Conservation (phyloP, 2,329 filamentous ascomycete genomes). For the Hymenoscyphus fraxineus region DNA sequence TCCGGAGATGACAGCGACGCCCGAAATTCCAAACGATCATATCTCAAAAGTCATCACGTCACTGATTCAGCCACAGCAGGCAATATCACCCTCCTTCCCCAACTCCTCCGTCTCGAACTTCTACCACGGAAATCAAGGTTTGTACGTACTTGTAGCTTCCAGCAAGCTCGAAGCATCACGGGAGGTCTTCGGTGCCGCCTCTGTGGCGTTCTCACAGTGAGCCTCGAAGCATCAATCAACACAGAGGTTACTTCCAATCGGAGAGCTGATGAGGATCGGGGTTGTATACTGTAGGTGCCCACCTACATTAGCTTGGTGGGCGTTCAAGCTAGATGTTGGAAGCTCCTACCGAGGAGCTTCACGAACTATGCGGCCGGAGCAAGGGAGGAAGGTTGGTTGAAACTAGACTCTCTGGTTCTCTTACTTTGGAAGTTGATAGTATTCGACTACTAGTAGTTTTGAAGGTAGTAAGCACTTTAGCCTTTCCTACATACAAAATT, state of each 20-base stretch:
- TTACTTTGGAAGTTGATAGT: background rate
- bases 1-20: too few relatives aligned
- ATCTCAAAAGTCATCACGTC: background rate
- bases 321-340: background rate
- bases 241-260: background rate
- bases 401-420: background rate
- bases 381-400: background rate
- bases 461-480: background rate
- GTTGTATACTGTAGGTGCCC: background rate
- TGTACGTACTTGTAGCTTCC: background rate
- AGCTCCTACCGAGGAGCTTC: background rate
- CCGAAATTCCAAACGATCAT: too few relatives aligned
- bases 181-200: background rate
- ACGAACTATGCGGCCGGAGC: background rate
- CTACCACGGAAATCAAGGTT: background rate
- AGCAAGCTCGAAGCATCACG: background rate
- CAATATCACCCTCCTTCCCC: background rate
- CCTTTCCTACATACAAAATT: background rate
- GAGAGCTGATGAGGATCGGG: background rate
- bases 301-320: background rate
- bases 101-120: background rate
- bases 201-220: background rate
- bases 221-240: background rate
- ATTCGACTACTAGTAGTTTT: background rate
- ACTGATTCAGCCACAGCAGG: constrained; percentile 6